A percentile compares a stretch with the other conserved stretches of the same genome.
phyloP scores from a whole-genome alignment of 1,284 basidiomycete species.

The Fomitopsis pinicola region DNA sequence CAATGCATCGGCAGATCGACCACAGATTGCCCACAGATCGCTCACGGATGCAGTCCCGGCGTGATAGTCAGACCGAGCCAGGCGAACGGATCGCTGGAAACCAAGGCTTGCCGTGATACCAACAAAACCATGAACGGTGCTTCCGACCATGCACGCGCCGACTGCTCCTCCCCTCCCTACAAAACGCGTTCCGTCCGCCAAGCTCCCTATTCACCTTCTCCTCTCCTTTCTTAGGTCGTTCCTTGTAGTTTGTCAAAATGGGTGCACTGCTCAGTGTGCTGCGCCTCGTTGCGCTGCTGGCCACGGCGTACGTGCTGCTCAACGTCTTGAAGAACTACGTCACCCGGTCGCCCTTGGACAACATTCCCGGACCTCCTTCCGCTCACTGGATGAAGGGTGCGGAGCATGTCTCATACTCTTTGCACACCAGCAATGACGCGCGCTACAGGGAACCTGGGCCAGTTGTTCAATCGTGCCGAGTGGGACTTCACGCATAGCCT shows the following conservation, averaged over 20 bases:
- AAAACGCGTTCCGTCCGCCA: background rate
- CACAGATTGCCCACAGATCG: background rate
- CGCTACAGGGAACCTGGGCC: conserved; percentile 13
- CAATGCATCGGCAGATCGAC: background rate
- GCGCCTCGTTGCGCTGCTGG: background rate
- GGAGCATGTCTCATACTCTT: background rate
- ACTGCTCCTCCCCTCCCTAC: background rate
- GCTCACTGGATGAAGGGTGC: conserved; percentile 15
- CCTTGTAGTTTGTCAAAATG: background rate
- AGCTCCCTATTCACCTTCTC: background rate
- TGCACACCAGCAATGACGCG: background rate
- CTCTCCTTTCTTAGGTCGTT: background rate
- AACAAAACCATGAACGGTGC: background rate
- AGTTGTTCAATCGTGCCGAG: conserved; percentile 12
- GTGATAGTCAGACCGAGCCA: background rate
- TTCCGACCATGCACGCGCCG: background rate
- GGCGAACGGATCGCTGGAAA: background rate
- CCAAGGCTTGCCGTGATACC: background rate
- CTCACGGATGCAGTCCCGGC: background rate
- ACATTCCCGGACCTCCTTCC: conserved; percentile 18
- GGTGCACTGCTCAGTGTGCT: background rate
- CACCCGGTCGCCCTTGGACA: conserved; percentile 13
- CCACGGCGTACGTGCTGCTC: background rate
- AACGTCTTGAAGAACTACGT: background rate
- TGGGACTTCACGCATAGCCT: conserved; percentile 15